A percentile compares a stretch with the other conserved stretches of the same genome.
Conservation (phyloP, 208 protist species). For the Phytomonas sp. region DNA sequence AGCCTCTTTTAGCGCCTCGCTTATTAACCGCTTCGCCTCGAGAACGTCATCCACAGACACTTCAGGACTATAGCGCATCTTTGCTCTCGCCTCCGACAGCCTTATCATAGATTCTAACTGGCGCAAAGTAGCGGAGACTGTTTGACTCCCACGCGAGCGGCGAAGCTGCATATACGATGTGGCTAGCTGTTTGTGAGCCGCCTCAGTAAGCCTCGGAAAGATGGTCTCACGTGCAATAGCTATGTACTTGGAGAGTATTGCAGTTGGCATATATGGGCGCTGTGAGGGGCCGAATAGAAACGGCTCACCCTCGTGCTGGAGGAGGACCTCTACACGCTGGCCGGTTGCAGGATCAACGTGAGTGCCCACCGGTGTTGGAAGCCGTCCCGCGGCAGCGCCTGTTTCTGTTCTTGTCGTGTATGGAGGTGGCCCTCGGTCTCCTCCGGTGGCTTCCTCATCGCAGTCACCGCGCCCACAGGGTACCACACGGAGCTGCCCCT, state of each 20-base stretch:
- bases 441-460: conserved; percentile 6
- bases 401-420: neutral
- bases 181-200: conserved; percentile 86
- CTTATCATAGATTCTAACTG: conserved; percentile 99
- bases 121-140: conserved; percentile 96
- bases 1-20: conserved; percentile 76
- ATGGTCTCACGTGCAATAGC: conserved; percentile 84
- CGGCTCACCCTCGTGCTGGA: conserved; percentile 68
- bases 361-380: neutral
- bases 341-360: conserved; percentile 27
- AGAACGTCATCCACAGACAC: conserved; percentile 81
- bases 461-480: neutral
- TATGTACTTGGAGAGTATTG: conserved; percentile 90
- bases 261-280: conserved; percentile 63
- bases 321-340: conserved; percentile 30
- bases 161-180: conserved; percentile 93
- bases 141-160: conserved; percentile 67
- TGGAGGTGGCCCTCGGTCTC: conserved; percentile 3
- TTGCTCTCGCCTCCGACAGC: conserved; percentile 89
- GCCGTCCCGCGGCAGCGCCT: neutral
- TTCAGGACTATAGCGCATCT: conserved; percentile 79
- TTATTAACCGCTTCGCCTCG: conserved; percentile 89
- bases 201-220: conserved; percentile 81
- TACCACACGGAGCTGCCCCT: neutral
- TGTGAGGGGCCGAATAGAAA: conserved; percentile 49